Evolutionary conservation across 495 filamentous ascomycete species (phyloP).

Genomic region (Lasiosphaeriaceae sp.): DNA sequence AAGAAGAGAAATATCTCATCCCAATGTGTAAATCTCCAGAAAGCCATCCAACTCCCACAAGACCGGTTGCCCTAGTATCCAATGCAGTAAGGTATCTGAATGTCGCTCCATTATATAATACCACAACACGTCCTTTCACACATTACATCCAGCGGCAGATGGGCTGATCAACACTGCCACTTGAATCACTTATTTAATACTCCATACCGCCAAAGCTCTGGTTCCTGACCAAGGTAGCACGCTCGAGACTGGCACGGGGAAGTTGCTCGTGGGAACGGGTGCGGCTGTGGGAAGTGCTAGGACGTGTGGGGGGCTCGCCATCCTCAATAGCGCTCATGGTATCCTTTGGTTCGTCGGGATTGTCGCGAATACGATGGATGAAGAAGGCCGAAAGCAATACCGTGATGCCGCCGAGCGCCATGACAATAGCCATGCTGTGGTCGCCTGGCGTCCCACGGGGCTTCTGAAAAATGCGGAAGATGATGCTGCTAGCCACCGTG

Average conservation of each 20-base stretch:
- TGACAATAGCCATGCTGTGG: constrained; percentile 78
- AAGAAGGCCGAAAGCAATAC: constrained; percentile 74
- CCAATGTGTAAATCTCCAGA: not conserved
- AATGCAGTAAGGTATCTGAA: constrained; percentile 5
- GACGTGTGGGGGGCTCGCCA: constrained; percentile 26
- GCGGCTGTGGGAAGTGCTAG: constrained; percentile 24
- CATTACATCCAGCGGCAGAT: not conserved
- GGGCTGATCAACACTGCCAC: not conserved
- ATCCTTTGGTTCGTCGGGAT: constrained; percentile 32
- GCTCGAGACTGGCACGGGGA: constrained; percentile 38
- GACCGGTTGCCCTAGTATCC: constrained; percentile 1
- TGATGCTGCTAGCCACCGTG: constrained; percentile 71
- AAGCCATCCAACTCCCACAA: constrained; percentile 4
- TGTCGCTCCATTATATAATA: not conserved
- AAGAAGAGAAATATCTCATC: not conserved
- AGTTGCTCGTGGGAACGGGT: constrained; percentile 26
- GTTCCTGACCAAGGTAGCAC: constrained; percentile 41
- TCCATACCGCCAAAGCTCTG: constrained; percentile 44
- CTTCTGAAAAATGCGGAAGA: constrained; percentile 80
- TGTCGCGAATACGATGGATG: constrained; percentile 46
- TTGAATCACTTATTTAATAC: constrained; percentile 25
- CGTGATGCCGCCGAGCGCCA: constrained; percentile 74
- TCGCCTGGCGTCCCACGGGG: constrained; percentile 77
- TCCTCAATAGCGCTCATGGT: constrained; percentile 37
- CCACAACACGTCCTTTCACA: not conserved